These are phyloP conservation scores for Trichosporon sp. DNA, from an alignment of 1,284 basidiomycete genomes.

Conservation along the genomic window DNA sequence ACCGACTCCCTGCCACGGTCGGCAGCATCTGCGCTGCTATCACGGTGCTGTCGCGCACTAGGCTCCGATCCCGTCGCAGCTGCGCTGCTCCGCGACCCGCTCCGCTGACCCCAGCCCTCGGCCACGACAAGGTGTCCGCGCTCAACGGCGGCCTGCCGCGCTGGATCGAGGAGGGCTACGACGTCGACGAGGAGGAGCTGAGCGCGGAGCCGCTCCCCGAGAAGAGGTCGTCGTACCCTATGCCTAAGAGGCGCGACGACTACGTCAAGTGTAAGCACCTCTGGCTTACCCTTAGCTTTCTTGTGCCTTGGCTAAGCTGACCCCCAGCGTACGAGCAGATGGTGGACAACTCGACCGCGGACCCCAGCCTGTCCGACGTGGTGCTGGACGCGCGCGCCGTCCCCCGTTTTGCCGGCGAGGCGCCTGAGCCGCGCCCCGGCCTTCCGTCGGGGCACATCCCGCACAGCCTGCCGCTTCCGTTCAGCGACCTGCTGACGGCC, in stretches of 20 bases:
- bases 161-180: constrained; percentile 69
- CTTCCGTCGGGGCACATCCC: constrained; percentile 93
- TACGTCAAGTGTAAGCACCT: constrained; percentile 64
- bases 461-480: constrained; percentile 76
- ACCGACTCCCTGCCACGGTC: too few species aligned
- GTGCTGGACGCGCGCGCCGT: constrained; percentile 82
- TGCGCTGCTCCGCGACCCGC: too few species aligned
- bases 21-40: too few species aligned
- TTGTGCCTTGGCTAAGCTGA: background rate
- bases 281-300: too few species aligned
- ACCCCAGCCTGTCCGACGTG: constrained; percentile 53
- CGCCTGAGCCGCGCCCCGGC: constrained; percentile 83
- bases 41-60: too few species aligned
- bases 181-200: constrained; percentile 56
- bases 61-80: too few species aligned
- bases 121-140: constrained; percentile 76
- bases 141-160: constrained; percentile 82
- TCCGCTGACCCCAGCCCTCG: constrained; percentile 57
- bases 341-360: constrained; percentile 62
- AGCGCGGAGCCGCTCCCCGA: background rate
- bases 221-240: background rate
- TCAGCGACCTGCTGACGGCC: constrained; percentile 63
- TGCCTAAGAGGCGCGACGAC: constrained; percentile 17
- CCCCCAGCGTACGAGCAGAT: constrained; percentile 74
- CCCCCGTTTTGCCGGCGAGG: constrained; percentile 73